phyloP scores from a whole-genome alignment of 805 yeast species.

The Suhomyces xylopsoci region DNA sequence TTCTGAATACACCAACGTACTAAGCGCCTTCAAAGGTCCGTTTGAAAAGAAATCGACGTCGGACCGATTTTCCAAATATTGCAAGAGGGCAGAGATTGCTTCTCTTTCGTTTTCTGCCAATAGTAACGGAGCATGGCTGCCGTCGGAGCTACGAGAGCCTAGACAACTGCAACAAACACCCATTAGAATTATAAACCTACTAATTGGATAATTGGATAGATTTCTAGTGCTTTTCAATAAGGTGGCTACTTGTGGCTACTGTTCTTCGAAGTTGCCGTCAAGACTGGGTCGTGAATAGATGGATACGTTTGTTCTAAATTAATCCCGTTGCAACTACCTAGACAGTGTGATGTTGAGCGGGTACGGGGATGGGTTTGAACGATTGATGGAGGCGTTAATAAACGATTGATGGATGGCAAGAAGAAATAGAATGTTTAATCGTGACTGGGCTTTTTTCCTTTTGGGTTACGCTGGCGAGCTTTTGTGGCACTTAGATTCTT shows the following conservation, averaged over 20 bases:
- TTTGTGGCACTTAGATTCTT: background rate
- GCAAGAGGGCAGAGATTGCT: slow-evolving; percentile 87
- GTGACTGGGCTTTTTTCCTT: background rate
- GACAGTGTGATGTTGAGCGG: background rate
- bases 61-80: slow-evolving; percentile 80
- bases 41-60: slow-evolving; percentile 87
- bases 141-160: slow-evolving; percentile 46
- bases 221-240: background rate
- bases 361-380: background rate
- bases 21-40: slow-evolving; percentile 84
- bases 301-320: background rate
- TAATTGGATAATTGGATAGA: background rate
- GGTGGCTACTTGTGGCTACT: background rate
- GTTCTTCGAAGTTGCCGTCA: background rate
- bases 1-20: slow-evolving; percentile 91
- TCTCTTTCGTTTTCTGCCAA: slow-evolving; percentile 93
- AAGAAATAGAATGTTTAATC: background rate
- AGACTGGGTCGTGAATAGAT: background rate
- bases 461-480: background rate
- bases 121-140: slow-evolving; percentile 70
- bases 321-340: background rate
- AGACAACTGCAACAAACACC: slow-evolving; percentile 45
- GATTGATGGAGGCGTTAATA: background rate
- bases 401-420: background rate
- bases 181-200: slow-evolving; percentile 20